phyloP scores from a whole-genome alignment of 495 filamentous ascomycete species.

The Penicillium parvum region DNA sequence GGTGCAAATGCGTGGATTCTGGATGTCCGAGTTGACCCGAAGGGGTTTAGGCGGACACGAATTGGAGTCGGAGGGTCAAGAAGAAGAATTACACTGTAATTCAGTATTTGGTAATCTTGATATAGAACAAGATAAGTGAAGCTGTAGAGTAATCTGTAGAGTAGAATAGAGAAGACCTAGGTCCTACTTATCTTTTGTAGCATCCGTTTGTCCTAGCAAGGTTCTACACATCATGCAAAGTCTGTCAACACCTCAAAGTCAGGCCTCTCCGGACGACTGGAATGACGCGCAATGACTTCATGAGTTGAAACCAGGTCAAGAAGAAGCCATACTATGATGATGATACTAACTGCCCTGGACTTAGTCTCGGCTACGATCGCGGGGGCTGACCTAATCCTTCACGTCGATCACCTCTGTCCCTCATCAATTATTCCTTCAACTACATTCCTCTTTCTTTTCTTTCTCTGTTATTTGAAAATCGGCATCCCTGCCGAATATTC shows the following conservation, averaged over 20 bases:
- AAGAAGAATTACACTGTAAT: too few relatives aligned
- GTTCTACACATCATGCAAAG: too few relatives aligned
- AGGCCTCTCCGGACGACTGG: conserved; percentile 7
- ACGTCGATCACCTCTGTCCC: conserved; percentile 9
- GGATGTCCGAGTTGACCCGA: conserved; percentile 40
- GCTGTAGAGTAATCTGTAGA: too few relatives aligned
- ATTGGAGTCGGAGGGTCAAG: conserved; percentile 29
- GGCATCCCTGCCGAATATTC: conserved; percentile 16
- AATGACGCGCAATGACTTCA: conserved; percentile 32
- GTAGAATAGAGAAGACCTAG: too few relatives aligned
- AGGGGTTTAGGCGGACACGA: conserved; percentile 36
- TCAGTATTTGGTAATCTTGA: too few relatives aligned
- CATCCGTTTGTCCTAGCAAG: background rate
- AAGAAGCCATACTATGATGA: too few relatives aligned
- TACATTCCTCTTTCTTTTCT: background rate
- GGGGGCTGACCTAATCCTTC: conserved; percentile 24
- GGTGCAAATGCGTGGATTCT: conserved; percentile 23
- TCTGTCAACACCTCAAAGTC: conserved; percentile 1
- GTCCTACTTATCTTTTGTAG: background rate
- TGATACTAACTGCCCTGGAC: background rate
- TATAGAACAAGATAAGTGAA: too few relatives aligned
- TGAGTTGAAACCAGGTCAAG: too few relatives aligned
- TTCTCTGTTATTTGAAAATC: conserved; percentile 5
- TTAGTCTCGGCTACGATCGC: conserved; percentile 15
- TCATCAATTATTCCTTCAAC: background rate